Evolutionary conservation across 352 stramenopile species (phyloP), one percentile per base, ranked within the genome.

Genomic region (Thalassiosira oceanica): DNA sequence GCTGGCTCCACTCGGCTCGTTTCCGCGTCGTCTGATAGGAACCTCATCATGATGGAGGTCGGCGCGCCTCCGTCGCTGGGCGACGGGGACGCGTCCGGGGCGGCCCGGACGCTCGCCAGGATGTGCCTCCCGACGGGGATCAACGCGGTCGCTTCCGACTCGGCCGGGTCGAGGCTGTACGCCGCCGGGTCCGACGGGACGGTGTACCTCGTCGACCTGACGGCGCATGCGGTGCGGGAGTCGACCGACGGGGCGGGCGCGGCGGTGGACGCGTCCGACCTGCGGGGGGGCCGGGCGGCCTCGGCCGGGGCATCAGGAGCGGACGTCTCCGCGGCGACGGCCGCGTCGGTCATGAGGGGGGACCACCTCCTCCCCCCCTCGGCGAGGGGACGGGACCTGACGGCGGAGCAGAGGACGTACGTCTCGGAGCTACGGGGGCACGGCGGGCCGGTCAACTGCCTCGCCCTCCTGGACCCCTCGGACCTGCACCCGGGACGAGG

Each of bases 191-290:
- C 36, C 3, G 58, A 80, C 41, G 83, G 83, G 2, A 85, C 31
- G 16, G 84, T 90, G 41, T 88, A 80, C 41, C 69, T 42, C 23
- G 61, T 88, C 16, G 78, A 88, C 66, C 54, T 87, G 26, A 54
- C 83, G 74, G 61, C 58, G 6, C 78, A 84, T 60, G 71, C 80
- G n/a, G 74, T 88, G 28, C 52, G 48, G 27, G 35, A 50, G 28
- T 65, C 61, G 18, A 57, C 64, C 18, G 57, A 70, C 15, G 52
- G 42, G 24, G 62, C 54, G 31, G 64, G 53, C 18, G 52, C 42
- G 16, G 15, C 56, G n/a, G 52, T 65, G 13, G 23, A 55, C 37
- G 58, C 43, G 13, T 21, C 33, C 23, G n/a, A n/a, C n/a, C n/a
- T n/a, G n/a, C n/a, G n/a, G n/a, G n/a, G n/a, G n/a, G n/a, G n/a